Evolutionary conservation across 345 rosid genomes (phyloP), one percentile per base, ranked within the genome.

Genomic region (Citropsis articulata): DNA sequence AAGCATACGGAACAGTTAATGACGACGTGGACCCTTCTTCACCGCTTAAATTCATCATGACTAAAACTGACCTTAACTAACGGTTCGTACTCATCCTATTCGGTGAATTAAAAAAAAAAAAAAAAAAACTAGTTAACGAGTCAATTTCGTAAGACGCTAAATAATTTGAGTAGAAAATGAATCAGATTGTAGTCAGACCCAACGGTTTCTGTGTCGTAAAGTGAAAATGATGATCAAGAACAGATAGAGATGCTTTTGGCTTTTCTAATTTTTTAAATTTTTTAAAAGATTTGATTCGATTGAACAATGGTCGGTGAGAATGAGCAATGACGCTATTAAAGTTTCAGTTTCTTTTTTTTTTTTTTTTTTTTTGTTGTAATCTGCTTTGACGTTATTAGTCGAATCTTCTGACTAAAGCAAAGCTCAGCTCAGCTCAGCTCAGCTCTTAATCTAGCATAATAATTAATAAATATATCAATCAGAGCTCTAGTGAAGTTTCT

Each of bases 261-360:
- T 78, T 84, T 75, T 83, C 21, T 59, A 60, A 69, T 48, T 71
- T 60, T 80, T 40, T 68, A 64, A 24, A 21, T 36, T 75, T 55
- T 38, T 30, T 30, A 40, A 35, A 55, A 61, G 75, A 80, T 86
- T 79, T 85, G 81, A 86, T 87, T 92, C 88, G 67, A 66, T 80
- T 81, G 63, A 70, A 72, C 66, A 79, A 78, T 83, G 86, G 89
- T 83, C 80, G 86, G 88, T 66, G 82, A 69, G 67, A 27, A 53
- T 42, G 70, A 45, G 16, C 50, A 45, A 13, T 45, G 89, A 89
- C 93, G 90, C 94, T 80, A 83, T 80, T 80, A 89, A 88, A 88
- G 93, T 76, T 82, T 81, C 82, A 73, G 83, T 79, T 80, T 80
- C 80, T 6, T 56, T 35, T 35, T 5, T 35, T 22, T 53, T 5